phyloP scores from a whole-genome alignment of 495 filamentous ascomycete genomes.

The Monascus purpureus region DNA sequence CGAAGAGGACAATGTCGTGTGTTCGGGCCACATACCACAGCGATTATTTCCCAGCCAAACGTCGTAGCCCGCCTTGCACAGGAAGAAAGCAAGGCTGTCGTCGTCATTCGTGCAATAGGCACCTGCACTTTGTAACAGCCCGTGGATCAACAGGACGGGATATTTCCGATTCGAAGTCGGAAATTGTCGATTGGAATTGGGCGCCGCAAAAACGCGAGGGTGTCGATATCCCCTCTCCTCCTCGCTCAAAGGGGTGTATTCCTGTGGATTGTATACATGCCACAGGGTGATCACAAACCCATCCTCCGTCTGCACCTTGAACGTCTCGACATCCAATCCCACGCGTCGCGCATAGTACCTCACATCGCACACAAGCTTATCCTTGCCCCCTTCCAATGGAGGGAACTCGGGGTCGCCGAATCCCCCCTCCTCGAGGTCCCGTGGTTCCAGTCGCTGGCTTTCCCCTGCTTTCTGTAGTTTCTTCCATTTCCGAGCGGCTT shows the following conservation, averaged over 20 bases:
- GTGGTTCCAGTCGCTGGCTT: constrained; percentile 3
- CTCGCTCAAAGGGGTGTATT: constrained; percentile 40
- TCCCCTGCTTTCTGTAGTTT: constrained; percentile 16
- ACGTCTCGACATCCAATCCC: constrained; percentile 73
- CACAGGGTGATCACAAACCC: constrained; percentile 81
- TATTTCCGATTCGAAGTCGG: constrained; percentile 46
- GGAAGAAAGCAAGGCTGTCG: constrained; percentile 77
- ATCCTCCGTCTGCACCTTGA: constrained; percentile 84
- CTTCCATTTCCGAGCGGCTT: constrained; percentile 48
- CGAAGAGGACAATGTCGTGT: constrained; percentile 49
- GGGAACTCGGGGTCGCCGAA: constrained; percentile 37
- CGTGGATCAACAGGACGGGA: constrained; percentile 80
- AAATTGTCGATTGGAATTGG: constrained; percentile 2
- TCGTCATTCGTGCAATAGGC: constrained; percentile 89
- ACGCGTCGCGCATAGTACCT: constrained; percentile 81
- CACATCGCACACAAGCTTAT: constrained; percentile 65
- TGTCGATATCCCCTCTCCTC: constrained; percentile 20
- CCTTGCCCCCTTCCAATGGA: constrained; percentile 65
- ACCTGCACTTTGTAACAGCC: constrained; percentile 74
- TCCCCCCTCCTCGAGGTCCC: constrained; percentile 8
- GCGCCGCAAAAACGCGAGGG: constrained; percentile 17
- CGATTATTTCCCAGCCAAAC: constrained; percentile 95
- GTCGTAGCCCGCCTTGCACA: constrained; percentile 88
- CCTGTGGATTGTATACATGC: constrained; percentile 78
- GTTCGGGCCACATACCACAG: constrained; percentile 70